Conservation (phyloP, 2,329 filamentous ascomycete genomes). For the Ceratocystis albifundus region DNA sequence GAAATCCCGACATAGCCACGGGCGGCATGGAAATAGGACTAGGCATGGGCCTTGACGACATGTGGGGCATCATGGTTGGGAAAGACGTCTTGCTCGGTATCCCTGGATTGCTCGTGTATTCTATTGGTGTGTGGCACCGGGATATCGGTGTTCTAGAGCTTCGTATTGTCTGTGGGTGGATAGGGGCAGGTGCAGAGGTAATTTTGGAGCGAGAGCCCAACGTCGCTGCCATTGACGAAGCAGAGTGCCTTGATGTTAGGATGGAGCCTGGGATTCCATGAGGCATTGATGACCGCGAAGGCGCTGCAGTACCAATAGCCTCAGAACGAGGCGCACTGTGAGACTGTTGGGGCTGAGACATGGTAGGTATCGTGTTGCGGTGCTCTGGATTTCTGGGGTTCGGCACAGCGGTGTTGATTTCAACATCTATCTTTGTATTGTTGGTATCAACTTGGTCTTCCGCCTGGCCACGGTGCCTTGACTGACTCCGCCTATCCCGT, state of each 20-base stretch:
- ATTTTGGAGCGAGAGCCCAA: neutral
- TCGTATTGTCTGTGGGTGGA: neutral
- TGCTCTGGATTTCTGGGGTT: conserved; percentile 4
- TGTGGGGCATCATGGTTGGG: neutral
- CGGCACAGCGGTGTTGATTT: neutral
- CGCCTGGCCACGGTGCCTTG: neutral
- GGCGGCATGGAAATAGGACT: conserved; percentile 4
- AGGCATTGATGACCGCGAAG: conserved; percentile 9
- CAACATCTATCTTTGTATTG: neutral
- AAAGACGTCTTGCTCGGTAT: neutral
- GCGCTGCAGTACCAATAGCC: neutral
- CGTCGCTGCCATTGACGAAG: neutral
- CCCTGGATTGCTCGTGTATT: neutral
- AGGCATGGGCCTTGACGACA: neutral
- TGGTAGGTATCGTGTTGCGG: conserved; percentile 1
- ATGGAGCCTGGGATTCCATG: neutral
- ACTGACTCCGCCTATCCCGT: neutral
- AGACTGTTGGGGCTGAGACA: neutral
- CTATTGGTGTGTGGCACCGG: neutral
- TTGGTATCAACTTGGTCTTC: neutral
- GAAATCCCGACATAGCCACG: neutral
- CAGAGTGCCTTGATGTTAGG: neutral
- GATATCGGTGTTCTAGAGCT: neutral
- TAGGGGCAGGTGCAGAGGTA: neutral
- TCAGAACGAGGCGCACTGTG: neutral